Base-by-base conservation (phyloP, 139 green algal species). In the Chlamydomonas schloesseri region DNA sequence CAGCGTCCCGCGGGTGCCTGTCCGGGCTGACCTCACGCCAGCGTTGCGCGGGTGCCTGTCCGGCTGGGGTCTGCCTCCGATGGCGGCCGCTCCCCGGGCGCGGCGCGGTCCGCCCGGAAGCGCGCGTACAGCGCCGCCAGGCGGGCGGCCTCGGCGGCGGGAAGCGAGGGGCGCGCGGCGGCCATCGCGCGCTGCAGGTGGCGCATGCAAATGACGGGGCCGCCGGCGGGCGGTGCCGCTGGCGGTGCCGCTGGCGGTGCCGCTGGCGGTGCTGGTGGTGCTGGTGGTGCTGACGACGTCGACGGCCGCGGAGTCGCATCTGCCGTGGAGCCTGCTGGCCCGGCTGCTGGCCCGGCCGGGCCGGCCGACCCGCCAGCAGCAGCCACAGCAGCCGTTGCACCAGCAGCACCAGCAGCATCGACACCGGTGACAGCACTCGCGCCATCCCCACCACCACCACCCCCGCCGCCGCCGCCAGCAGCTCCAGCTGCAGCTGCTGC, bases 51-150 rank as follows among this genome's bases (percentile, higher is more conserved):
- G 87, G 94, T 95, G n/a, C n/a, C 62, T 1, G 0, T 29, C 42
- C 29, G 26, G 29, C 29, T 37, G 13, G 42, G 9, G 3, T 71
- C 34, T n/a, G 6, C 34, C 5, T 17, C 82, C 78, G 37, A 28
- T 11, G 74, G 83, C 76, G 93, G 90, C 50, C 81, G 74, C 65
- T 86, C 85, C 17, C 73, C 80, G 23, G 84, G 31, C 23, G 89
- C 75, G 36, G 93, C 89, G 42, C 93, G 33, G 31, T 87, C 81
- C 47, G 84, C 42, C 62, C 75, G 46, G 82, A 98, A 98, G 0
- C 83, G 80, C 23, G 33, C 53, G 85, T 97, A 98, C 13, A 96
- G 67, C 3, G 82, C 88, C 46, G 93, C 86, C 34, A 97, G 80
- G 31, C 93, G 76, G 23, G 76, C 78, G 24, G 84, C 81, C 87